These are phyloP conservation scores for Teratosphaeria zuluensis DNA, from an alignment of 2,329 filamentous ascomycete species.

Conservation along the genomic window DNA sequence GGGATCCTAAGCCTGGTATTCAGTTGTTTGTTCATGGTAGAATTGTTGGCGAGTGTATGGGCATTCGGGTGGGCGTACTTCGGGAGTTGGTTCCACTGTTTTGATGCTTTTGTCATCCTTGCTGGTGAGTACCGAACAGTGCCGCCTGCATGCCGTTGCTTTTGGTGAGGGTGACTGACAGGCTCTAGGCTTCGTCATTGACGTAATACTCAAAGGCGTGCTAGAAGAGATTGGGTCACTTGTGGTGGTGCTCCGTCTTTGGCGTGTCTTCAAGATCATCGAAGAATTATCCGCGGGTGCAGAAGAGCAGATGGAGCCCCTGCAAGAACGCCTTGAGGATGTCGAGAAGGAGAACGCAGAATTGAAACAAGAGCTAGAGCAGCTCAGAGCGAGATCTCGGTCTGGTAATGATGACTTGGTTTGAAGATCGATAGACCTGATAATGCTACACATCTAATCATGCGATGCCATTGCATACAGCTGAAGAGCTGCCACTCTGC, in stretches of 20 bases:
- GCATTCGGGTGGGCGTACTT: slow-evolving; percentile 52
- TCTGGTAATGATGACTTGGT: neutral
- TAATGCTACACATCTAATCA: neutral
- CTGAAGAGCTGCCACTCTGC: neutral
- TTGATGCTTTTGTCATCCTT: neutral
- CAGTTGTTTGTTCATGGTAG: slow-evolving; percentile 55
- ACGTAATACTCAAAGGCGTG: slow-evolving; percentile 50
- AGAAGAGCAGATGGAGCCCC: slow-evolving; percentile 50
- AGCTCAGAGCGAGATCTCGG: slow-evolving; percentile 3
- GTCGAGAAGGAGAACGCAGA: slow-evolving; percentile 40
- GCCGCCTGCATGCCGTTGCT: too few relatives aligned
- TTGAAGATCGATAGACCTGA: neutral
- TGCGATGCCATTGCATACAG: neutral
- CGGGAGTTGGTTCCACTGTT: neutral
- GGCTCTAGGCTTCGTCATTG: slow-evolving; percentile 53
- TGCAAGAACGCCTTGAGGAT: slow-evolving; percentile 43
- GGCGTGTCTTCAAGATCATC: slow-evolving; percentile 61
- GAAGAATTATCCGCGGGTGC: slow-evolving; percentile 58
- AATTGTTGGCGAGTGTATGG: slow-evolving; percentile 50
- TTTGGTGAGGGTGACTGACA: slow-evolving; percentile 34
- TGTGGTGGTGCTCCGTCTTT: slow-evolving; percentile 57
- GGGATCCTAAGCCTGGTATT: slow-evolving; percentile 48
- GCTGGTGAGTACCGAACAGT: neutral
- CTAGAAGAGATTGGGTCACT: slow-evolving; percentile 56
- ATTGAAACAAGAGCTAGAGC: slow-evolving; percentile 33